Evolutionary conservation across 2,329 filamentous ascomycete genomes (phyloP).

Genomic region (Nannizziopsis arthrosporioides): DNA sequence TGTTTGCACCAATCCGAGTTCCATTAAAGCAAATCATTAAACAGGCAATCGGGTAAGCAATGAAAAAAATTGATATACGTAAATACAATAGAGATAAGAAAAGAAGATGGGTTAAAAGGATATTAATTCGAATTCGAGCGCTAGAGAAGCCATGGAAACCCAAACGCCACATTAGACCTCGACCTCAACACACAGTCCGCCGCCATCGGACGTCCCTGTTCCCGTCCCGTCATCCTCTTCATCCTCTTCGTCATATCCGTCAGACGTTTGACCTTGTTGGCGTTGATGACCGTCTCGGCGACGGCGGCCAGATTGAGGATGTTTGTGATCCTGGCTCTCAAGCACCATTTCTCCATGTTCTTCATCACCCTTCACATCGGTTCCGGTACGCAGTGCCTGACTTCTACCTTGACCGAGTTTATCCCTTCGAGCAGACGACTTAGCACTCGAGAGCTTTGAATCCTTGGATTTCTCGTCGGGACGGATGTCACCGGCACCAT

Average conservation of each 20-base stretch:
- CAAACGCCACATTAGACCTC: conserved; percentile 13
- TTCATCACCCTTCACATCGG: conserved; percentile 4
- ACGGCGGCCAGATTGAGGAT: conserved; percentile 2
- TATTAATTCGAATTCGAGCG: background rate
- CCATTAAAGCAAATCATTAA: background rate
- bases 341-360: conserved; percentile 11
- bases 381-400: background rate
- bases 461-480: background rate
- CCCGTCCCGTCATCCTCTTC: conserved; percentile 14
- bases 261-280: conserved; percentile 4
- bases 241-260: conserved; percentile 15
- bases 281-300: background rate
- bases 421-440: background rate
- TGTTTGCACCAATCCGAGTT: background rate
- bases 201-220: conserved; percentile 15
- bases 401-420: conserved; percentile 1
- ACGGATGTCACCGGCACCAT: conserved; percentile 3
- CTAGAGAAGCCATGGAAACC: background rate
- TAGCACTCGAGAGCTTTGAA: background rate
- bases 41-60: too few relatives aligned
- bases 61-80: too few relatives aligned
- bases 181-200: conserved; percentile 16
- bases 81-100: too few relatives aligned
- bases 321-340: conserved; percentile 6
- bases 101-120: background rate